phyloP scores from a whole-genome alignment of 1,284 basidiomycete species.

The Cryptococcus sp. region DNA sequence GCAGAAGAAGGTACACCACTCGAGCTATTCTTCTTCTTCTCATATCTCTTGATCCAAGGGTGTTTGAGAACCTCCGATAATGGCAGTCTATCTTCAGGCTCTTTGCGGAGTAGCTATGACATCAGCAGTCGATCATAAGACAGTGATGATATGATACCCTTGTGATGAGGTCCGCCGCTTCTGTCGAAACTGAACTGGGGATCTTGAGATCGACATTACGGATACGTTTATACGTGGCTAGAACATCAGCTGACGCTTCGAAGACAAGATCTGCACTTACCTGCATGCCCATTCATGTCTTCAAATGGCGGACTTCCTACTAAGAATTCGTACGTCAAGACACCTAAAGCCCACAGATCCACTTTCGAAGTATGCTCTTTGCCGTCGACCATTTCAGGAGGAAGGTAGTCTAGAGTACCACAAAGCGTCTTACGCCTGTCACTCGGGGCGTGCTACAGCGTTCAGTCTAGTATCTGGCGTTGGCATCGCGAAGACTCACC shows the following conservation, averaged over 20 bases:
- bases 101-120: constrained; percentile 76
- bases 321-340: constrained; percentile 92
- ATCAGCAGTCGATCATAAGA: constrained; percentile 5
- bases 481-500: constrained; percentile 13
- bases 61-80: constrained; percentile 76
- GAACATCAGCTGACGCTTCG: not conserved
- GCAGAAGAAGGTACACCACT: not conserved
- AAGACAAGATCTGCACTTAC: constrained; percentile 47
- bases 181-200: constrained; percentile 60
- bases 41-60: constrained; percentile 87
- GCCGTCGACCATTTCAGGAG: constrained; percentile 97
- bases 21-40: constrained; percentile 36
- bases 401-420: constrained; percentile 94
- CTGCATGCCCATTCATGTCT: constrained; percentile 65
- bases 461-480: too few species aligned
- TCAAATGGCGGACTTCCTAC: constrained; percentile 93
- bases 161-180: constrained; percentile 64
- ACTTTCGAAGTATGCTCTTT: constrained; percentile 49
- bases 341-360: constrained; percentile 95
- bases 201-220: constrained; percentile 67
- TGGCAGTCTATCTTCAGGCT: constrained; percentile 76
- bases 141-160: too few species aligned
- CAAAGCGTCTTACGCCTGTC: constrained; percentile 84
- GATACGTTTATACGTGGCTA: constrained; percentile 80
- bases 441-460: constrained; percentile 73